Conservation (phyloP, 2,329 filamentous ascomycete genomes). For the Hymenoscyphus infarciens region DNA sequence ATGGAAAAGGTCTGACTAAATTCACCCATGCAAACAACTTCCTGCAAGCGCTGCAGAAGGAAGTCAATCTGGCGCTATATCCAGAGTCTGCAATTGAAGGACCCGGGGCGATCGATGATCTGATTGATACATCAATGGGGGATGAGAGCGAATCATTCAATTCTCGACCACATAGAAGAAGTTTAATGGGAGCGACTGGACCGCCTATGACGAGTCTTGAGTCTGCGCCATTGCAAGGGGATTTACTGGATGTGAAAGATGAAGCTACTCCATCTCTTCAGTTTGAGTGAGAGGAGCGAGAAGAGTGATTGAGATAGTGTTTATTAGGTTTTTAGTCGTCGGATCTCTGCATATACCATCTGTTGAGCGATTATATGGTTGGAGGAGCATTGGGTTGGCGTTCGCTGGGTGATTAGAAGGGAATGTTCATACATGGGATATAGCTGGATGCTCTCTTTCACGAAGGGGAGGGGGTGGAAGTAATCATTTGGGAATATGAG, state of each 20-base stretch:
- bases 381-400: conserved; percentile 30
- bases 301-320: conserved; percentile 19
- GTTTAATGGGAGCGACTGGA: conserved; percentile 46
- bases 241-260: conserved; percentile 18
- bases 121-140: conserved; percentile 39
- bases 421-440: conserved; percentile 17
- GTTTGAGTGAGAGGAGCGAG: conserved; percentile 24
- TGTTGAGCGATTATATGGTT: conserved; percentile 23
- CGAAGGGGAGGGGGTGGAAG: not conserved
- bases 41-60: conserved; percentile 47
- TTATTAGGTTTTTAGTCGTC: conserved; percentile 8
- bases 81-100: conserved; percentile 31
- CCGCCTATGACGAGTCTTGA: conserved; percentile 44
- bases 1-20: conserved; percentile 49
- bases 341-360: conserved; percentile 23
- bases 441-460: not conserved
- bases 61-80: conserved; percentile 32
- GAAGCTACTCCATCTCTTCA: conserved; percentile 20
- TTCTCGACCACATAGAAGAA: conserved; percentile 50
- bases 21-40: conserved; percentile 51
- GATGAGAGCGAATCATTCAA: conserved; percentile 56
- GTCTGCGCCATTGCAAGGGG: conserved; percentile 44
- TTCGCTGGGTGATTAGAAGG: conserved; percentile 25
- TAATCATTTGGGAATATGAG: not conserved
- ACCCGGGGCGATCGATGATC: conserved; percentile 32